Percentiles rank a stretch among this genome's conserved stretches.
Conservation (phyloP, 331 rosid genomes). For the Acacia pycnantha region DNA sequence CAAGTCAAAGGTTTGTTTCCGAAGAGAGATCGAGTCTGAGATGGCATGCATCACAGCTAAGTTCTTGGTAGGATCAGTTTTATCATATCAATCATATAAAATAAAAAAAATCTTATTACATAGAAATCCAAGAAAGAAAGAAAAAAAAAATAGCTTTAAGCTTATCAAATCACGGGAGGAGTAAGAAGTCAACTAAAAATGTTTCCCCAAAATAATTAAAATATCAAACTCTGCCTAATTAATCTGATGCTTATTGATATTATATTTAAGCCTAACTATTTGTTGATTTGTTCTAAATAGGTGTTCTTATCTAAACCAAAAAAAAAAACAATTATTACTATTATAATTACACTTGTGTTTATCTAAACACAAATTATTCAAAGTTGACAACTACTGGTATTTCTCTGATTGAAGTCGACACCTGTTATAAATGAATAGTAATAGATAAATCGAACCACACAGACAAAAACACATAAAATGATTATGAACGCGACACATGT, state of each 20-base stretch:
- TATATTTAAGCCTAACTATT: neutral
- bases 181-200: neutral
- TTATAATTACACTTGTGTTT: neutral
- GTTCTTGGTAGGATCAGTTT: neutral
- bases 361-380: neutral
- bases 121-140: neutral
- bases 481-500: neutral
- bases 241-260: neutral
- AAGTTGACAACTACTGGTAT: neutral
- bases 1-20: constrained; percentile 14
- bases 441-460: neutral
- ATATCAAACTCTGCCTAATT: neutral
- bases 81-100: neutral
- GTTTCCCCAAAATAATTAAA: neutral
- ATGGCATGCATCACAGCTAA: neutral
- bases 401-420: neutral
- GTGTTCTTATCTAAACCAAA: neutral
- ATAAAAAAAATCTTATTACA: neutral
- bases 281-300: neutral
- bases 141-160: too few species aligned
- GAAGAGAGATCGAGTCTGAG: neutral
- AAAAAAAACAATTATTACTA: neutral
- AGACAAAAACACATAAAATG: neutral
- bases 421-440: neutral
- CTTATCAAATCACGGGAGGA: neutral